Conservation (phyloP, 1,284 basidiomycete species). For the Irpex sp. region DNA sequence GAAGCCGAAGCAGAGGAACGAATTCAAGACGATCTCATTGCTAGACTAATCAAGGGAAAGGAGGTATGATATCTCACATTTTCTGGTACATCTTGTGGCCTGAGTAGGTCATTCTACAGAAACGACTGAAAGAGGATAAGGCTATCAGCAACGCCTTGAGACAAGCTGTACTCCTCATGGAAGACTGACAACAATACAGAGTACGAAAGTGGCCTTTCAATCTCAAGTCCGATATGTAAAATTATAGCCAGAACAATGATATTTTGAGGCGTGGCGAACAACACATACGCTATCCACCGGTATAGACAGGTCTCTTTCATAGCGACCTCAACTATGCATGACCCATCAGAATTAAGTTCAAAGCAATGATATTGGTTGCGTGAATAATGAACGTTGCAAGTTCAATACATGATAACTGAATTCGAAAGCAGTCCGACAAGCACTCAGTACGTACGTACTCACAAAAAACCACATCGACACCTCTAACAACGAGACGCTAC, state of each 20-base stretch:
- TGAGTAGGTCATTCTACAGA: background rate
- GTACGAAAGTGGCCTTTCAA: no score
- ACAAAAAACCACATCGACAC: background rate
- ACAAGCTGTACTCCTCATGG: background rate
- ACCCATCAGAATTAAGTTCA: background rate
- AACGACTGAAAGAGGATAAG: background rate
- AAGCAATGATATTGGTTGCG: background rate
- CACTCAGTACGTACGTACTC: background rate
- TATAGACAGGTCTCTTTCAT: no score
- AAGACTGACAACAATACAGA: background rate
- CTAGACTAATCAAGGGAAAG: background rate
- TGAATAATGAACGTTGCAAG: background rate
- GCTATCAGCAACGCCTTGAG: background rate
- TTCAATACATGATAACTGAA: background rate
- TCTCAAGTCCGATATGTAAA: no score
- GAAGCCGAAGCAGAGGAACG: background rate
- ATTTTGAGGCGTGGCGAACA: no score
- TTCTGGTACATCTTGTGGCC: no score
- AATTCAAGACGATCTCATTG: background rate
- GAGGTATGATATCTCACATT: background rate
- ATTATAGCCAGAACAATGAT: no score
- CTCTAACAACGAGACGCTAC: background rate
- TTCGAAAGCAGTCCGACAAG: background rate
- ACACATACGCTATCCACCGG: no score
- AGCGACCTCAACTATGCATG: no score